A percentile compares a stretch with the other conserved stretches of the same genome.
Conservation (phyloP, 352 stramenopile species). For the Phytophthora palmivora region DNA sequence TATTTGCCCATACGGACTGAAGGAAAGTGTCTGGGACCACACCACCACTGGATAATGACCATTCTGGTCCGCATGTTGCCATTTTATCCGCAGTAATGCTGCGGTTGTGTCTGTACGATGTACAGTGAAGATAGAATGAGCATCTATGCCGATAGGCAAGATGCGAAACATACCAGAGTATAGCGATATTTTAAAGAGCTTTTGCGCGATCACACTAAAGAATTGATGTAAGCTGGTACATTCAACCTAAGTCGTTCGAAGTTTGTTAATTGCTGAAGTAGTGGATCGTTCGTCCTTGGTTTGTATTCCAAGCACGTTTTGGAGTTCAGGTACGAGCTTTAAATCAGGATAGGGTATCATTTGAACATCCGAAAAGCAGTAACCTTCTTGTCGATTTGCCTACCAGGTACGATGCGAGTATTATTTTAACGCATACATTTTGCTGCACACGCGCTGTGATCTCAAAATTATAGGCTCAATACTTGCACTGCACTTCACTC, state of each 20-base stretch:
- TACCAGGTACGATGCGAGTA: too few species aligned
- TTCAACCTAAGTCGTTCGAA: too few species aligned
- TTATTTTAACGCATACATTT: background rate
- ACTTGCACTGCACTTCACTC: too few species aligned
- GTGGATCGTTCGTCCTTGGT: too few species aligned
- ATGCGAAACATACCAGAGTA: background rate
- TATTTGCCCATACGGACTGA: conserved; percentile 28
- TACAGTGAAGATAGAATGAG: background rate
- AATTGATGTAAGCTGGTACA: too few species aligned
- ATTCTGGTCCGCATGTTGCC: background rate
- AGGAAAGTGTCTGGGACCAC: conserved; percentile 13
- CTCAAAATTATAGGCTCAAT: too few species aligned
- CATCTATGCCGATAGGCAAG: conserved; percentile 8
- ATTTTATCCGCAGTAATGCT: conserved; percentile 13
- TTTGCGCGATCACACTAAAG: background rate
- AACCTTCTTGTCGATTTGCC: background rate
- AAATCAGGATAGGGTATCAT: background rate
- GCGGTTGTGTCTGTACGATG: background rate
- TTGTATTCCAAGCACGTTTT: too few species aligned
- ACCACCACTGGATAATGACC: conserved; percentile 12
- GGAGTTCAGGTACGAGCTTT: background rate
- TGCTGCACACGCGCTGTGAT: too few species aligned
- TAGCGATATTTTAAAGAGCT: conserved; percentile 8
- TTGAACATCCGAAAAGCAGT: background rate
- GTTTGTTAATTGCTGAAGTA: too few species aligned